Evolutionary conservation across 352 stramenopile genomes (phyloP), one percentile per base, ranked within the genome.

Genomic region (Blastocystis sp.): DNA sequence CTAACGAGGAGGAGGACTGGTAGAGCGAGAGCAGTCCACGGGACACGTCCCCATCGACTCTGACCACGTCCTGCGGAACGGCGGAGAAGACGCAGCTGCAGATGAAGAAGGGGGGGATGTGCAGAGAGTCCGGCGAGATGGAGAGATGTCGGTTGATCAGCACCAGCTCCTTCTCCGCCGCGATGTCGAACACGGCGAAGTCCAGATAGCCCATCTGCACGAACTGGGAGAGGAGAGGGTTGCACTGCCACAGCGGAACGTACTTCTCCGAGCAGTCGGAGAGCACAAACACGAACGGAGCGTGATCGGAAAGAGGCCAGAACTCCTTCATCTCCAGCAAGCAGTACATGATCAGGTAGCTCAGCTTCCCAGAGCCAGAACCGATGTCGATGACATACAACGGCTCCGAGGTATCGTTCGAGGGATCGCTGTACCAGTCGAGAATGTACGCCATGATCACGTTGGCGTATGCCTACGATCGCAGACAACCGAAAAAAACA

Each of bases 291-390:
- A 87, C 47, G 41, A 87, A 87, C 5, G 76, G 76, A 61, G 34
- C 23, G 37, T 68, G 18, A 7, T 56, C 55, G 4, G 20, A 76
- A 15, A 23, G 18, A 15, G 76, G 76, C 76, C 76, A 87, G 39
- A 43, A 34, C 26, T 80, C 76, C 34, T 87, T 87, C 76, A 87
- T 87, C n/a, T 87, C 76, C 23, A 87, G 76, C 9, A 87, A 47
- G 29, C 47, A 23, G 43, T 87, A 76, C 59, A 87, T 76, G 41
- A 87, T 87, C n/a, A 87, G 55, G 68, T 59, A 87, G 9, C 76
- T 54, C 3, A 87, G 26, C 45, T 87, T 87, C 7, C 76, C 76
- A 20, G 62, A 76, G 34, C 76, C 76, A 77, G 76, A 54, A 13
- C 76, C 76, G 23, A 76, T 54, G 39, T 87, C 76, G 47, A 87